Base-by-base conservation (phyloP, 169 alveolate species). In the Neospora caninum region DNA sequence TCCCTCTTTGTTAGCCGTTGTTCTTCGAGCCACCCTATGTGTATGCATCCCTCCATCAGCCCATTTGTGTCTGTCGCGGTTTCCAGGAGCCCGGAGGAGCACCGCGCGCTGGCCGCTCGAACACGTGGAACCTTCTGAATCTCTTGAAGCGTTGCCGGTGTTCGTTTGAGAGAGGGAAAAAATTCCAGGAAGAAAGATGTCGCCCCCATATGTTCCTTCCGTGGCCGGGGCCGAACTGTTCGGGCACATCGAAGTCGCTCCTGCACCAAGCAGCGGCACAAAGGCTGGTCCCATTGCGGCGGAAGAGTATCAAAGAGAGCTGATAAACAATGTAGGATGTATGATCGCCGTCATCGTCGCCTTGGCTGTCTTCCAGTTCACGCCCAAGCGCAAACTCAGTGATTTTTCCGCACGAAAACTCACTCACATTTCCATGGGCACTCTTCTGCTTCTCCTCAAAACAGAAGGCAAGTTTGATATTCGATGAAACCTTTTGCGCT, bases 361-460 rank as follows among this genome's bases (percentile, higher is more conserved):
- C 49, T 38, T 73, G n/a, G 84, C 84, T 18, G 43, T 73, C 31
- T 73, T 73, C 45, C 84, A 73, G 84, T 73, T 73, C 84, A 73
- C 84, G 7, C 84, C 84, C 41, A n/a, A n/a, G 41, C 45, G 13
- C 45, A 73, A 73, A 34, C 45, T 73, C 16, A 73, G 84, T 43
- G 45, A 73, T 25, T 73, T 73, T 7, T 27, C n/a, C 84, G 84
- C 84, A 13, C 39, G 84, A 25, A 73, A 73, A 38, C 43, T 73
- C 10, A 73, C 84, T 25, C 84, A 73, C 84, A 27, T 20, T 34
- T 10, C 49, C 39, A 73, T 73, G 45, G 84, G 84, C 41, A 38
- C 45, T 20, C 45, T n/a, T 38, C 84, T 73, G 27, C 84, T 73
- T 34, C 29, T 73, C 22, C 45, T n/a, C 84, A n/a, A 73, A 38